These are phyloP conservation scores for Cronartium quercuum DNA, from an alignment of 1,284 basidiomycete genomes.

Conservation along the genomic window DNA sequence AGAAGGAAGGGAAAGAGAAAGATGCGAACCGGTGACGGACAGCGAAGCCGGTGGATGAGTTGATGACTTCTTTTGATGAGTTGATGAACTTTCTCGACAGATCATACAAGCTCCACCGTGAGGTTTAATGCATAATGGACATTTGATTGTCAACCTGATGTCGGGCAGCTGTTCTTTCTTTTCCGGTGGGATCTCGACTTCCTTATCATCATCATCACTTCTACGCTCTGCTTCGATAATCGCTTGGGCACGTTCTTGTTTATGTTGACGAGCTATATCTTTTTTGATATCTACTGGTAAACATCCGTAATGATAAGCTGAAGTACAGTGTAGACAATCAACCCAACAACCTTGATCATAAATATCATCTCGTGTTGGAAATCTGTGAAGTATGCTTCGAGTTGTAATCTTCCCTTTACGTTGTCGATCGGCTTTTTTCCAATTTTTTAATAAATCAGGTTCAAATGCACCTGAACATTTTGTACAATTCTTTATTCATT, in stretches of 20 bases:
- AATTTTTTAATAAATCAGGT: constrained; percentile 24
- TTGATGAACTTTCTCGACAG: constrained; percentile 1
- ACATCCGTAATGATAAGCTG: constrained; percentile 38
- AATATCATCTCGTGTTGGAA: constrained; percentile 27
- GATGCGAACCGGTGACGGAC: neutral
- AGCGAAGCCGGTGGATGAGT: neutral
- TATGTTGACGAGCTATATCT: constrained; percentile 25
- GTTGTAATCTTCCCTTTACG: constrained; percentile 8
- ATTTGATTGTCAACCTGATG: constrained; percentile 32
- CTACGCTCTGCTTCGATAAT: constrained; percentile 1
- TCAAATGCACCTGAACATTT: constrained; percentile 26
- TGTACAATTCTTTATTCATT: constrained; percentile 31
- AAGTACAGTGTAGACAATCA: constrained; percentile 32
- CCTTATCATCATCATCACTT: neutral
- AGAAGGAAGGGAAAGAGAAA: neutral
- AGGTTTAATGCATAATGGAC: constrained; percentile 29
- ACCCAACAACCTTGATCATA: constrained; percentile 37
- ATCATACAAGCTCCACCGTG: constrained; percentile 23
- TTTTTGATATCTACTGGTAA: constrained; percentile 33
- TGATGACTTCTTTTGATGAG: neutral
- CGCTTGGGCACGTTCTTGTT: constrained; percentile 5
- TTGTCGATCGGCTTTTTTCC: constrained; percentile 20
- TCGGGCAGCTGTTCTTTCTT: constrained; percentile 37
- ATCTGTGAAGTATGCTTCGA: constrained; percentile 27
- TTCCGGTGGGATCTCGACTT: neutral